These are phyloP conservation scores for Pilobolus umbonatus DNA, from an alignment of 192 early-diverging fungal species.

Conservation along the genomic window DNA sequence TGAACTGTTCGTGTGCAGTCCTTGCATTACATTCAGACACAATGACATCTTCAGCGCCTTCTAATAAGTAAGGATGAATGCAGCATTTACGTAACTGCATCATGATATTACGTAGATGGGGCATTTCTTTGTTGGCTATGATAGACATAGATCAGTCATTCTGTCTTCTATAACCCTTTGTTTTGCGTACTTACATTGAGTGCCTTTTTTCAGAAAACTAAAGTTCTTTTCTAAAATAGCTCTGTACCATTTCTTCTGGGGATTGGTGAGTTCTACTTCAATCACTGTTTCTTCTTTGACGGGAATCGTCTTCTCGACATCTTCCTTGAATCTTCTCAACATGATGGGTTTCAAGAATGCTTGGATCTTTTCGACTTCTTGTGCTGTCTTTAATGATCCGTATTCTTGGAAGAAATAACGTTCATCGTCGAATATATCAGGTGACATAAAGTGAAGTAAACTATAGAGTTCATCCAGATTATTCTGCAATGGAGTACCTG, in stretches of 20 bases:
- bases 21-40: conserved; percentile 56
- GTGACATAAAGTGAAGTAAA: conserved; percentile 78
- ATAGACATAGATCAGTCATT: not conserved
- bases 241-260: conserved; percentile 82
- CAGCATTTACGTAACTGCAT: conserved; percentile 89
- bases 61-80: conserved; percentile 79
- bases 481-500: conserved; percentile 75
- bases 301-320: conserved; percentile 84
- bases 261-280: conserved; percentile 79
- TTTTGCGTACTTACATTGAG: conserved; percentile 39
- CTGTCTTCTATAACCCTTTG: too few relatives aligned
- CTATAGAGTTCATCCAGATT: conserved; percentile 78
- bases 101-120: conserved; percentile 81
- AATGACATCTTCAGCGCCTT: conserved; percentile 76
- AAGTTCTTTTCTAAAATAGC: conserved; percentile 84
- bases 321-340: conserved; percentile 83
- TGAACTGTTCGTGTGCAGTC: conserved; percentile 56
- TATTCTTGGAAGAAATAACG: conserved; percentile 63
- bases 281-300: conserved; percentile 90
- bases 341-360: conserved; percentile 76
- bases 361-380: conserved; percentile 78
- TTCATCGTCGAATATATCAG: conserved; percentile 65
- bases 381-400: conserved; percentile 59
- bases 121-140: conserved; percentile 47
- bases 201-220: conserved; percentile 72